These are phyloP conservation scores for Daldinia caldariorum DNA, from an alignment of 495 filamentous ascomycete species.

Conservation along the genomic window DNA sequence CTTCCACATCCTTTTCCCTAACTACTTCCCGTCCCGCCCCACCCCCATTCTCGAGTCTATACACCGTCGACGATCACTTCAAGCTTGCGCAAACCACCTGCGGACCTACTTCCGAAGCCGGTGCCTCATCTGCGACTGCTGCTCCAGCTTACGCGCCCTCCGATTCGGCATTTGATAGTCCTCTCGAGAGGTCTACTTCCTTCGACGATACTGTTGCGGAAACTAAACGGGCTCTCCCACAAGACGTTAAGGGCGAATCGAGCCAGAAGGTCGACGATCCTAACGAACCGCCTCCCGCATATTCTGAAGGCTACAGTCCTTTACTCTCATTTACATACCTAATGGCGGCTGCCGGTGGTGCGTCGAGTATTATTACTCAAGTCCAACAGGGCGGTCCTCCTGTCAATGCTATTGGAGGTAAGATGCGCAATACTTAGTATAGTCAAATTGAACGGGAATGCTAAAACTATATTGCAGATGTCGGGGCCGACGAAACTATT, in stretches of 20 bases:
- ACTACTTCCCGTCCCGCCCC: slow-evolving; percentile 44
- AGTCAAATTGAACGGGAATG: slow-evolving; percentile 8
- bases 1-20: slow-evolving; percentile 57
- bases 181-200: slow-evolving; percentile 50
- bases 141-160: slow-evolving; percentile 68
- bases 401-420: slow-evolving; percentile 89
- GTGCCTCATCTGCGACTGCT: slow-evolving; percentile 62
- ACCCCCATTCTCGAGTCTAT: slow-evolving; percentile 60
- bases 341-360: slow-evolving; percentile 96
- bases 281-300: slow-evolving; percentile 92
- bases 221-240: slow-evolving; percentile 83
- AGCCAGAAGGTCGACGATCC: slow-evolving; percentile 74
- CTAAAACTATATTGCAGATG: slow-evolving; percentile 63
- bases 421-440: slow-evolving; percentile 36
- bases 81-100: slow-evolving; percentile 55
- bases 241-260: slow-evolving; percentile 78
- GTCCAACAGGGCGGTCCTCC: slow-evolving; percentile 92
- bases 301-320: slow-evolving; percentile 92
- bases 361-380: slow-evolving; percentile 98
- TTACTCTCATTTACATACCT: slow-evolving; percentile 94
- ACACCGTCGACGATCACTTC: slow-evolving; percentile 53
- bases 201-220: slow-evolving; percentile 71
- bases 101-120: slow-evolving; percentile 64
- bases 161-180: slow-evolving; percentile 55
- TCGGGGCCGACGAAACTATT: slow-evolving; percentile 92